phyloP scores from a whole-genome alignment of 1,284 basidiomycete genomes.

The Ganoderma lucidum region DNA sequence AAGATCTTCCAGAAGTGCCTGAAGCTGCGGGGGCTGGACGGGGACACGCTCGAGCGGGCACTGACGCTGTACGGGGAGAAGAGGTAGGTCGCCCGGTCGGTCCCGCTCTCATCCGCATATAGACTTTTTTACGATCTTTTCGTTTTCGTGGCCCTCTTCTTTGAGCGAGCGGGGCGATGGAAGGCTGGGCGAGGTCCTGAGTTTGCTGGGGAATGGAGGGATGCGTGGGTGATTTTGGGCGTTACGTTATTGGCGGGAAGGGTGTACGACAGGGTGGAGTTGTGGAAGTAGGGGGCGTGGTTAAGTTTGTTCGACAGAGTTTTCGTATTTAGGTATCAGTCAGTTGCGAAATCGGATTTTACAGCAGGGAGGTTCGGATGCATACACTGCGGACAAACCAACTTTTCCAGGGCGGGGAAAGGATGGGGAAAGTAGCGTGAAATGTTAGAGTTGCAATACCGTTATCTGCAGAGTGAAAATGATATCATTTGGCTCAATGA shows the following conservation, averaged over 20 bases:
- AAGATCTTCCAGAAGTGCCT: conserved; percentile 80
- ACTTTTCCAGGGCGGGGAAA: no score
- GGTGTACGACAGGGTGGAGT: background rate
- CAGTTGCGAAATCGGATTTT: background rate
- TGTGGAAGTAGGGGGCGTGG: background rate
- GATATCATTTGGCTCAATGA: no score
- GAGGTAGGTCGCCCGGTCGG: conserved; percentile 11
- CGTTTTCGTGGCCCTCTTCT: background rate
- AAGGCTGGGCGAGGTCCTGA: conserved; percentile 6
- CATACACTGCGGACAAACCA: background rate
- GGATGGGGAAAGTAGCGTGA: no score
- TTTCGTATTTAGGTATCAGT: background rate
- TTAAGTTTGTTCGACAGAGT: conserved; percentile 2
- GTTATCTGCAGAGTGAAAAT: no score
- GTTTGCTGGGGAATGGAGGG: conserved; percentile 8
- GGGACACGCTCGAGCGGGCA: conserved; percentile 58
- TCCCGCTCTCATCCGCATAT: conserved; percentile 3
- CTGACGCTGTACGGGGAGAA: conserved; percentile 45
- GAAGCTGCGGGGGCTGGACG: conserved; percentile 69
- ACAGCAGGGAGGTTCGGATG: background rate
- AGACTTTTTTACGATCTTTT: background rate
- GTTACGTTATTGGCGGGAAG: background rate
- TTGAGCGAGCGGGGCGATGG: conserved; percentile 7
- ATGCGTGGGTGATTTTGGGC: conserved; percentile 6
- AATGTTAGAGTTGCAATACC: no score